These are phyloP conservation scores for Annona cherimola DNA, from an alignment of 164 flowering plant genomes.

Conservation along the genomic window DNA sequence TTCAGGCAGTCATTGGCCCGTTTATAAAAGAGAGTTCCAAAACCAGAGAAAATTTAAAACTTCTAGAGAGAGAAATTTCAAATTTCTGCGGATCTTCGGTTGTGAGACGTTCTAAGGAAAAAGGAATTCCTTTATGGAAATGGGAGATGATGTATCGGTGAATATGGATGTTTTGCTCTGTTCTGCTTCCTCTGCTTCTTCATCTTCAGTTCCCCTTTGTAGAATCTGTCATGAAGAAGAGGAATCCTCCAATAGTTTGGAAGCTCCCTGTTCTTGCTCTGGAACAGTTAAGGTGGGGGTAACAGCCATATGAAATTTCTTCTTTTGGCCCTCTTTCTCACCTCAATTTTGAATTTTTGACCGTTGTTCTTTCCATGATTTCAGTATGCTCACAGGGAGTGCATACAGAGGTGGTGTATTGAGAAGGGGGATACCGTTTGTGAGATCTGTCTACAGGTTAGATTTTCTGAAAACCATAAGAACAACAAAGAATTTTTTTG, in stretches of 20 bases:
- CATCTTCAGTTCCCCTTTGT: conserved; percentile 31
- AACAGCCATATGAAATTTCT: neutral
- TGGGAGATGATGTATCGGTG: conserved; percentile 1
- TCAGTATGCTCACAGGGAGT: conserved; percentile 92
- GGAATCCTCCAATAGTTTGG: conserved; percentile 38
- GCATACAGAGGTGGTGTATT: conserved; percentile 91
- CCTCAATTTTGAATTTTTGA: conserved; percentile 1
- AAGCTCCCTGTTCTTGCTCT: conserved; percentile 90
- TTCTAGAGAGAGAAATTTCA: neutral
- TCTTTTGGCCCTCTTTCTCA: conserved; percentile 1
- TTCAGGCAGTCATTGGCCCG: too few species aligned
- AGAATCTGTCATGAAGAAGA: conserved; percentile 87
- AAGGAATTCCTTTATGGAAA: neutral
- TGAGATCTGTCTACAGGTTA: conserved; percentile 94
- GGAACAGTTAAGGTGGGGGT: conserved; percentile 72
- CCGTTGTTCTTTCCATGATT: neutral
- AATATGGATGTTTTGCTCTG: neutral
- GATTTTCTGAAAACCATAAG: neutral
- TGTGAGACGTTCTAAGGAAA: too few species aligned
- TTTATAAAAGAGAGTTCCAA: too few species aligned
- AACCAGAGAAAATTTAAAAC: too few species aligned
- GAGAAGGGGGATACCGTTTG: conserved; percentile 83
- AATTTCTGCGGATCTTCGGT: neutral
- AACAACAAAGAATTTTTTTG: too few species aligned
- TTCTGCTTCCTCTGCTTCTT: neutral